A percentile compares a stretch with the other conserved stretches of the same genome.
These are phyloP conservation scores for Lyophyllum decastes DNA, from an alignment of 768 basidiomycete genomes.

Conservation along the genomic window DNA sequence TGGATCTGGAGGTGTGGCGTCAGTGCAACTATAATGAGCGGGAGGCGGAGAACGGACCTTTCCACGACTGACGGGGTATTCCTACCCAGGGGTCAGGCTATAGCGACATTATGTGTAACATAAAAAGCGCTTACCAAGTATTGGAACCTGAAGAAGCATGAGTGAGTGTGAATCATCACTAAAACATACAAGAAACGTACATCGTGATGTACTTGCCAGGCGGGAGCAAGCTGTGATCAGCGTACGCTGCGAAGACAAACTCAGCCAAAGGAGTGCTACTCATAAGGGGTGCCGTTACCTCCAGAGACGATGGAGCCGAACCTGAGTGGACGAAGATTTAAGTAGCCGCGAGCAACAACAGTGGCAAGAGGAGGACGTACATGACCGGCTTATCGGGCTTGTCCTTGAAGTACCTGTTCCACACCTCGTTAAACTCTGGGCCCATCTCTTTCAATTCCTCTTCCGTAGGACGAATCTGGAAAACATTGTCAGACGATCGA, in stretches of 20 bases:
- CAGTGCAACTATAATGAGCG: neutral
- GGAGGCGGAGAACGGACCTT: constrained; percentile 41
- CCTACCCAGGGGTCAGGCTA: constrained; percentile 27
- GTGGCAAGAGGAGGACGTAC: constrained; percentile 29
- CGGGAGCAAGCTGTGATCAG: constrained; percentile 69
- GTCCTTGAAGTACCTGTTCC: constrained; percentile 75
- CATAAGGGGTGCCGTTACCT: constrained; percentile 25
- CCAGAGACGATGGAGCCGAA: constrained; percentile 70
- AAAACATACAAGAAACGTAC: no score
- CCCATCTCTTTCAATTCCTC: constrained; percentile 77
- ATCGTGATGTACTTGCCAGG: constrained; percentile 74
- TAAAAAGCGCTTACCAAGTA: constrained; percentile 44
- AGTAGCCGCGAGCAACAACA: neutral
- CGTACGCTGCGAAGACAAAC: constrained; percentile 46
- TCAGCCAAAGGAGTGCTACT: neutral
- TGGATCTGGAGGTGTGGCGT: constrained; percentile 48
- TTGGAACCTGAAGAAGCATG: constrained; percentile 58
- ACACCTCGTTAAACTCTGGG: constrained; percentile 71
- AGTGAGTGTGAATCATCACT: no score
- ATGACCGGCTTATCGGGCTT: constrained; percentile 81
- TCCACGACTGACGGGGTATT: constrained; percentile 75
- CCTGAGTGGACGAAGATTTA: constrained; percentile 22
- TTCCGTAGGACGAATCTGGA: constrained; percentile 66
- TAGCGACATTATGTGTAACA: neutral
- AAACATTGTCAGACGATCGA: neutral